Evolutionary conservation across 2,329 filamentous ascomycete species (phyloP), one percentile per base, ranked within the genome.

Genomic region (Scytalidium lignicola): DNA sequence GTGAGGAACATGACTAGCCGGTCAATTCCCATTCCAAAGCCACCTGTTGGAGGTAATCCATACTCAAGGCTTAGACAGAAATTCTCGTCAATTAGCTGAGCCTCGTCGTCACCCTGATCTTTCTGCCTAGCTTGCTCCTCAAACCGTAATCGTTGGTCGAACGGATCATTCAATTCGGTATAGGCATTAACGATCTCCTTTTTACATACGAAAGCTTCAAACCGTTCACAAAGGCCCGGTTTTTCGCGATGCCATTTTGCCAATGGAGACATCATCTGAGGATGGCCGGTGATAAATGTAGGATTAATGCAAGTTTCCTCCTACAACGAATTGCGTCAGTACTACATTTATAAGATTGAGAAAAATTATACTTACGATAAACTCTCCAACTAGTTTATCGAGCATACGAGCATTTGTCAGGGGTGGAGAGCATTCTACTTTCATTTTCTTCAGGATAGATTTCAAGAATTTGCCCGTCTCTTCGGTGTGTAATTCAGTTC

Each of bases 71-170:
- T 84, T 53, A 86, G 86, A 64, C 90, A 88, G 78, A 97, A 97
- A 62, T 88, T 95, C 80, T 97, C 92, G 61, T 99, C 95, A 48
- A 97, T 84, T 60, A 93, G 75, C 74, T 97, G 93, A 1, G 92
- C 95, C 74, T 99, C 95, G 61, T 97, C 90, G 58, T 99, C 95
- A 65, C 95, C 93, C 72, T 95, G 89, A 6, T 84, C 90, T 81
- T 97, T 97, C 76, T 97, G 91, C 62, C 83, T 80, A 3, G 91
- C 92, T 73, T 99, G 93, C 80, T 97, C 92, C 69, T 96, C 90
- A 68, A 92, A 92, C 23, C 90, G 83, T 55, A 92, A 73, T 54
- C 93, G 83, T 75, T 99, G 93, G 70, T 96, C 91, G 63, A 95
- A 92, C 49, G 92, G 90, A 63, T 96, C 89, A 77, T 95, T 95